Conservation (phyloP, 768 basidiomycete species). For the Kockovaella imperatae region DNA sequence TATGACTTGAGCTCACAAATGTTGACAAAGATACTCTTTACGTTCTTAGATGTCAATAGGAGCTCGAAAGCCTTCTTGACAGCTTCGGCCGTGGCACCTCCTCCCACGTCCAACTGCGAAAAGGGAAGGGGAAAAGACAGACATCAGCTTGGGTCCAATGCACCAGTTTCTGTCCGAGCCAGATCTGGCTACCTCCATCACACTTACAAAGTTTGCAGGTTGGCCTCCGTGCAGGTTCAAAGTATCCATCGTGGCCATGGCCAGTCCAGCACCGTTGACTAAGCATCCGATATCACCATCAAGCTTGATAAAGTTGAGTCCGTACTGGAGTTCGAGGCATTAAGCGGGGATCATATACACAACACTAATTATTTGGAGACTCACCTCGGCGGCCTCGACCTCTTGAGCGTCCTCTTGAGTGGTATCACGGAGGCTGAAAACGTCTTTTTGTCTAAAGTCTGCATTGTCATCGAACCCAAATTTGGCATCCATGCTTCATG, state of each 20-base stretch:
- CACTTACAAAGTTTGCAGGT: constrained; percentile 77
- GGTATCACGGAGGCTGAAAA: constrained; percentile 81
- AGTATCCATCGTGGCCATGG: constrained; percentile 99
- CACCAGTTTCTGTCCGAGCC: too few species aligned
- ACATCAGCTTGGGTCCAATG: too few species aligned
- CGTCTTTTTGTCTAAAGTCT: constrained; percentile 87
- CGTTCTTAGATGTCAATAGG: constrained; percentile 76
- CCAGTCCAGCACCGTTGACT: constrained; percentile 95
- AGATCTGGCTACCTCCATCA: too few species aligned
- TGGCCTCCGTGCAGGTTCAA: constrained; percentile 85
- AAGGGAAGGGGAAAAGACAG: neutral
- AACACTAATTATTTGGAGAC: constrained; percentile 2
- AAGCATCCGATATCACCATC: constrained; percentile 95
- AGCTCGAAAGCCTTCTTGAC: constrained; percentile 99
- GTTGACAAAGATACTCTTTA: constrained; percentile 98
- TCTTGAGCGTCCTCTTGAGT: constrained; percentile 95
- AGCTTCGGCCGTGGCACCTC: constrained; percentile 93
- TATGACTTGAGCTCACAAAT: constrained; percentile 37
- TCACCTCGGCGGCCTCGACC: constrained; percentile 82
- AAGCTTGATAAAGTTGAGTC: constrained; percentile 97
- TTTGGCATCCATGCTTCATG: constrained; percentile 92
- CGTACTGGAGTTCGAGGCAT: constrained; percentile 47
- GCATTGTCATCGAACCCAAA: constrained; percentile 99
- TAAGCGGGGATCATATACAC: neutral
- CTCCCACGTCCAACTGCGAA: constrained; percentile 75